Evolutionary conservation across 2,329 filamentous ascomycete genomes (phyloP).

Genomic region (Botrytis fabae): DNA sequence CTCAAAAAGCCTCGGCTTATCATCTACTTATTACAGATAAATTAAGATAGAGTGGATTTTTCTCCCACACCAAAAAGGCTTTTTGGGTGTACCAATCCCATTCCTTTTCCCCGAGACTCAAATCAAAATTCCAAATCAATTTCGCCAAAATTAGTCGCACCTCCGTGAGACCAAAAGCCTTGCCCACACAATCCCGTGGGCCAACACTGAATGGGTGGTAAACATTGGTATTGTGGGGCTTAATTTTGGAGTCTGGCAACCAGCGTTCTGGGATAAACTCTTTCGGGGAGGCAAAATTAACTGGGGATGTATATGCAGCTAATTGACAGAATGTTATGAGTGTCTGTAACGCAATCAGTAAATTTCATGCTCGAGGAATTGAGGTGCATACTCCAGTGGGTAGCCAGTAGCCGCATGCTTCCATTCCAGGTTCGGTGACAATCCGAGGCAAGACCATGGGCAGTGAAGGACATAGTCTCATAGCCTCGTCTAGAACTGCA

Average conservation of each 20-base stretch:
- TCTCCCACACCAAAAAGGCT: neutral
- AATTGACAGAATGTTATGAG: neutral
- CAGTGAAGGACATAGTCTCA: constrained; percentile 5
- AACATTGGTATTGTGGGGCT: neutral
- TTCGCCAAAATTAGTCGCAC: neutral
- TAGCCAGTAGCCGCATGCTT: constrained; percentile 5
- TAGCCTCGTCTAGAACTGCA: constrained; percentile 6
- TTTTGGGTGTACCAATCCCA: neutral
- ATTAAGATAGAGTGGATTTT: neutral
- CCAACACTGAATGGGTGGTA: neutral
- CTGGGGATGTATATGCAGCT: neutral
- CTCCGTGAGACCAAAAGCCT: neutral
- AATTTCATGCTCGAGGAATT: no score
- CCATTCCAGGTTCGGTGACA: constrained; percentile 11
- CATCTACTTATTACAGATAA: no score
- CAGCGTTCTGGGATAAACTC: neutral
- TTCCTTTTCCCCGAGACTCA: neutral
- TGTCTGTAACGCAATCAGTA: neutral
- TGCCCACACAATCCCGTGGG: neutral
- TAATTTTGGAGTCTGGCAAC: neutral
- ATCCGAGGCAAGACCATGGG: constrained; percentile 3
- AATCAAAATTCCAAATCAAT: neutral
- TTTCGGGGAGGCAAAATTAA: neutral
- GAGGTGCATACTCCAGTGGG: neutral
- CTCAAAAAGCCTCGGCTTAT: no score